Base-by-base conservation (phyloP, 108 stramenopile species). In the Cyclotella choctawhatcheeana region DNA sequence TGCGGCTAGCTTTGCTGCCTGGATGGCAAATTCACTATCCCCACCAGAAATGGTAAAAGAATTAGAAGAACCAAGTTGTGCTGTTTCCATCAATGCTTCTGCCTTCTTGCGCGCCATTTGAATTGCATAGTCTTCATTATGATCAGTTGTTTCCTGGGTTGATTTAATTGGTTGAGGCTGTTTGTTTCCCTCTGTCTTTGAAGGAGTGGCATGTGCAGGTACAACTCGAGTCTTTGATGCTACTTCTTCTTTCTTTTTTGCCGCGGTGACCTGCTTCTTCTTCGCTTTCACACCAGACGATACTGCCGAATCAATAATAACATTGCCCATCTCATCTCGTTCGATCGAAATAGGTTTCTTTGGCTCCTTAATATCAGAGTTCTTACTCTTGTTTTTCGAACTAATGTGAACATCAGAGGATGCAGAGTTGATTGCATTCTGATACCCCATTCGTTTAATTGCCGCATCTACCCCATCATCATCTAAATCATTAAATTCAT, bases 21-120 rank as follows among this genome's bases (percentile, higher is more conserved):
- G 60, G 37, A 92, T 86, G n/a, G 89, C 91, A 68, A 84, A 90
- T 34, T 88, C 87, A 20, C 69, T 69, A 14, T 64, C 75, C 51
- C 75, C 65, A 4, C 77, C 65, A 12, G 81, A 59, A 25, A 76
- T 69, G 58, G 65, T 63, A 30, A 58, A 61, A 24, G 78, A 73
- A 20, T 66, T 68, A 12, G 34, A 54, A 2, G 12, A 62, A 1
- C 78, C 78, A 26, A 55, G 33, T 47, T 40, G 60, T 10, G 58
- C 71, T 21, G 71, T 72, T 22, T 40, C 73, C 78, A 79, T 81
- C n/a, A 81, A 56, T 47, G 73, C 67, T 53, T 82, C 48, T 33
- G 66, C 71, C 56, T 68, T 54, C 16, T 65, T 45, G 14, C 71
- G 71, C 52, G 79, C 64, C 75, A 70, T 64, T 48, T 51, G 27